Conservation (phyloP, 1,139 yeast species). For the Scheffersomyces stambukii region DNA sequence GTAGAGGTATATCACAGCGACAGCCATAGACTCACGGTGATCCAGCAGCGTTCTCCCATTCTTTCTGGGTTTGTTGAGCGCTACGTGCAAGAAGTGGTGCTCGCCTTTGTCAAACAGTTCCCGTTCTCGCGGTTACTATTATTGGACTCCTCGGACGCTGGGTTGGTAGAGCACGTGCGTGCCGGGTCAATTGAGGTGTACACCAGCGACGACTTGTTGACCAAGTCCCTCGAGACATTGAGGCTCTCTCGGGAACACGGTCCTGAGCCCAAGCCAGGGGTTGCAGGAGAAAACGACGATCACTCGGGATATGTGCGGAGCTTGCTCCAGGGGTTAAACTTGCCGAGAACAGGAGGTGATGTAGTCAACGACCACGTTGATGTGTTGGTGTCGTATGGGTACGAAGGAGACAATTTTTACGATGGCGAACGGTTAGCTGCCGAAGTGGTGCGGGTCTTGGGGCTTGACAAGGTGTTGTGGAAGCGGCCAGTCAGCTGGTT, state of each 20-base stretch:
- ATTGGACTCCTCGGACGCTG: slow-evolving; percentile 72
- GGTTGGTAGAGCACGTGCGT: slow-evolving; percentile 28
- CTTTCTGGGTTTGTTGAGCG: slow-evolving; percentile 56
- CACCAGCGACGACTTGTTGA: slow-evolving; percentile 31
- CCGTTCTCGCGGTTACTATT: slow-evolving; percentile 48
- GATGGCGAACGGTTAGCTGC: slow-evolving; percentile 64
- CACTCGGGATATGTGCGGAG: slow-evolving; percentile 15
- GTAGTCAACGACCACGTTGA: slow-evolving; percentile 7
- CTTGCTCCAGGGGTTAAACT: slow-evolving; percentile 10
- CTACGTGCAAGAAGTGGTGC: slow-evolving; percentile 52
- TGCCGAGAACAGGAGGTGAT: slow-evolving; percentile 2
- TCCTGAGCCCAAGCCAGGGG: slow-evolving; percentile 2
- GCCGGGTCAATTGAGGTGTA: slow-evolving; percentile 27
- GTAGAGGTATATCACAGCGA: slow-evolving; percentile 54
- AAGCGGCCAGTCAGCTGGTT: slow-evolving; percentile 73
- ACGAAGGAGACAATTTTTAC: slow-evolving; percentile 82
- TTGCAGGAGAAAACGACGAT: slow-evolving; percentile 7
- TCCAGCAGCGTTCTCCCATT: slow-evolving; percentile 85
- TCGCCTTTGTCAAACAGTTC: slow-evolving; percentile 41
- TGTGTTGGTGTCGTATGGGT: slow-evolving; percentile 46
- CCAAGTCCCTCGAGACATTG: slow-evolving; percentile 28
- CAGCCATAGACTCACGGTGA: slow-evolving; percentile 41
- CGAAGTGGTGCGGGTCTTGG: slow-evolving; percentile 26
- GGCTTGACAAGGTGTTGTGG: slow-evolving; percentile 28
- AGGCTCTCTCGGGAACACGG: slow-evolving; percentile 11